Conservation (phyloP, 768 basidiomycete genomes). For the Trichaptum fuscoviolaceum region DNA sequence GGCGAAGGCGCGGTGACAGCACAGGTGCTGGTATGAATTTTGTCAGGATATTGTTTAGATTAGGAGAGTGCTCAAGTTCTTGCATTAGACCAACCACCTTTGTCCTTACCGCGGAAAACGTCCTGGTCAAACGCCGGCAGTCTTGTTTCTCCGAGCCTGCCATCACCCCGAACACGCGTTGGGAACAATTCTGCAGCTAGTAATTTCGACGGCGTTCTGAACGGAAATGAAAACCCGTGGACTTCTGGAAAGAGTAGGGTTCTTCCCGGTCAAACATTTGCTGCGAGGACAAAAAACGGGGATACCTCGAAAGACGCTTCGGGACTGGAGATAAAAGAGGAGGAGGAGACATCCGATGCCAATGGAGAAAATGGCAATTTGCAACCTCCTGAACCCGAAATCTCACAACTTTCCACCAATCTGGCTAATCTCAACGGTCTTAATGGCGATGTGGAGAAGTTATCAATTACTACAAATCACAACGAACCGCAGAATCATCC, state of each 20-base stretch:
- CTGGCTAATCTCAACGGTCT: not conserved
- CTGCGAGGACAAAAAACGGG: not conserved
- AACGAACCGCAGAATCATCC: not conserved
- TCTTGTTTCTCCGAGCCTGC: conserved; percentile 46
- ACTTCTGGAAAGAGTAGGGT: conserved; percentile 38
- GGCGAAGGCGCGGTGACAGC: conserved; percentile 55
- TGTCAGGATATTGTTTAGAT: not conserved
- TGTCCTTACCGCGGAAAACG: conserved; percentile 55
- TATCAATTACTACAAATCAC: not conserved
- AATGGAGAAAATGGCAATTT: conserved; percentile 53
- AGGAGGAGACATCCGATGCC: conserved; percentile 42
- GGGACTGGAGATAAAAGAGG: conserved; percentile 21
- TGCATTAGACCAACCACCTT: conserved; percentile 50
- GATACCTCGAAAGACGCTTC: not conserved
- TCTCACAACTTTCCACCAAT: not conserved
- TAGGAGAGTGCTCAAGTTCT: not conserved
- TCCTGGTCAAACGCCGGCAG: conserved; percentile 61
- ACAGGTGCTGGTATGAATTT: conserved; percentile 40
- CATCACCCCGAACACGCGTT: conserved; percentile 62
- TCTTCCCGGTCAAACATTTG: not conserved
- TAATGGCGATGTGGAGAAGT: not conserved
- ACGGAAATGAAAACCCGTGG: conserved; percentile 60
- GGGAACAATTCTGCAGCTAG: conserved; percentile 41
- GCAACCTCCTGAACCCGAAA: conserved; percentile 7
- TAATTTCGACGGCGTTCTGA: conserved; percentile 66